These are phyloP conservation scores for Fennellomyces sp. DNA, from an alignment of 371 early-diverging fungal species.

Conservation along the genomic window DNA sequence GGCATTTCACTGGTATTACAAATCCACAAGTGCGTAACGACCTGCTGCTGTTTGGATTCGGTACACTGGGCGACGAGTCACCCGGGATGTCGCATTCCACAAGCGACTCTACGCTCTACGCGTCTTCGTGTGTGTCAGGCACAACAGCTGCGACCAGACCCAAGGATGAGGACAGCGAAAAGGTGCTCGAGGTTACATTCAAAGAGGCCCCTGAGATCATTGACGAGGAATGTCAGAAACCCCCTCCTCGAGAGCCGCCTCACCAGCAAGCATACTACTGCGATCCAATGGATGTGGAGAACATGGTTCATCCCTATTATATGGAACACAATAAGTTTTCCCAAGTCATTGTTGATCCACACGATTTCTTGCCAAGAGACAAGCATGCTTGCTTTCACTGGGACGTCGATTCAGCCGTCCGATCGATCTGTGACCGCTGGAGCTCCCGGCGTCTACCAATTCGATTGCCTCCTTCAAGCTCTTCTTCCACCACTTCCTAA, in stretches of 20 bases:
- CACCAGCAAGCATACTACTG: not conserved
- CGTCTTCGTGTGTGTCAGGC: not conserved
- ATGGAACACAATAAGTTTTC: slow-evolving; percentile 8
- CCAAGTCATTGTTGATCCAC: slow-evolving; percentile 10
- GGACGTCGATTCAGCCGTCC: slow-evolving; percentile 26
- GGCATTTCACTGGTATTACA: slow-evolving; percentile 26
- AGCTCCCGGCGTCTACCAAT: not conserved
- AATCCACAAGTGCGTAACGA: slow-evolving; percentile 13
- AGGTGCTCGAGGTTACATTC: not conserved
- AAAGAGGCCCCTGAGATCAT: not conserved
- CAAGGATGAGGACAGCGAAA: slow-evolving; percentile 10
- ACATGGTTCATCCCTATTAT: slow-evolving; percentile 4
- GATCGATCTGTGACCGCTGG: slow-evolving; percentile 11
- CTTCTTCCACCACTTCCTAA: not conserved
- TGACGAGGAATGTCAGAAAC: not conserved
- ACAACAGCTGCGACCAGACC: not conserved
- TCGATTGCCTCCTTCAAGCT: not conserved
- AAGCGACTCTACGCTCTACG: not conserved
- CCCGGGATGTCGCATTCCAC: not conserved
- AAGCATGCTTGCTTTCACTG: slow-evolving; percentile 26
- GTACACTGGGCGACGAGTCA: slow-evolving; percentile 1
- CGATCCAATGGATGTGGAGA: slow-evolving; percentile 1
- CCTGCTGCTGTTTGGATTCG: slow-evolving; percentile 10
- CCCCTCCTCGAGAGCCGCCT: not conserved
- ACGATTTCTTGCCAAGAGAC: slow-evolving; percentile 16